Evolutionary conservation across 148 eudicot genomes (phyloP).

Genomic region (Heliamphora exappendiculata): DNA sequence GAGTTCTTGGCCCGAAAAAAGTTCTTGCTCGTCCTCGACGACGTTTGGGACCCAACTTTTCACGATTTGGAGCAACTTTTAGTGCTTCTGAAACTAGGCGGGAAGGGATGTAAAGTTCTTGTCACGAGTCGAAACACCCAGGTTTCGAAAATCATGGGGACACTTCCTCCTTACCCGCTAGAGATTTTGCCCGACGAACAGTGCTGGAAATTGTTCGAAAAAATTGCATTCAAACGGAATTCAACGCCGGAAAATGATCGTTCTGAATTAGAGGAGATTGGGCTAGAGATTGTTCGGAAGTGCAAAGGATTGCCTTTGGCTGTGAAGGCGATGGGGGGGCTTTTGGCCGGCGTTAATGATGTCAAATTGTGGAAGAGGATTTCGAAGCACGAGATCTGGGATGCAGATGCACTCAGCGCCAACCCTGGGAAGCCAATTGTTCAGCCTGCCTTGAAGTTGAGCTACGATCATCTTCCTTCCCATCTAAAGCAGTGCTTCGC

Average conservation of each 20-base stretch:
- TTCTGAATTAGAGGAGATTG: conserved; percentile 7
- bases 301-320: conserved; percentile 29
- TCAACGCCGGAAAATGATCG: not conserved
- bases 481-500: conserved; percentile 24
- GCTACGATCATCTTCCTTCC: conserved; percentile 21
- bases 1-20: conserved; percentile 17
- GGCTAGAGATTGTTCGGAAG: conserved; percentile 18
- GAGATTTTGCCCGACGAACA: conserved; percentile 22
- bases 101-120: conserved; percentile 20
- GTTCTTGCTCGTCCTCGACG: conserved; percentile 25
- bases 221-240: conserved; percentile 14
- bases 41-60: conserved; percentile 21
- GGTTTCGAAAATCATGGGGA: conserved; percentile 7
- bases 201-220: conserved; percentile 22
- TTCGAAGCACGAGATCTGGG: conserved; percentile 18
- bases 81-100: conserved; percentile 13
- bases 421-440: conserved; percentile 3
- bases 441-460: conserved; percentile 22
- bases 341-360: conserved; percentile 14
- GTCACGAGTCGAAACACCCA: conserved; percentile 18
- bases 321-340: conserved; percentile 29
- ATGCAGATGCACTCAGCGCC: conserved; percentile 7
- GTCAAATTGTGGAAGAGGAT: conserved; percentile 21
- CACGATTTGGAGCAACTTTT: conserved; percentile 17
- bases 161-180: conserved; percentile 5